These are phyloP conservation scores for Ochetophila trinervis DNA, from an alignment of 306 rosid species.

Conservation along the genomic window DNA sequence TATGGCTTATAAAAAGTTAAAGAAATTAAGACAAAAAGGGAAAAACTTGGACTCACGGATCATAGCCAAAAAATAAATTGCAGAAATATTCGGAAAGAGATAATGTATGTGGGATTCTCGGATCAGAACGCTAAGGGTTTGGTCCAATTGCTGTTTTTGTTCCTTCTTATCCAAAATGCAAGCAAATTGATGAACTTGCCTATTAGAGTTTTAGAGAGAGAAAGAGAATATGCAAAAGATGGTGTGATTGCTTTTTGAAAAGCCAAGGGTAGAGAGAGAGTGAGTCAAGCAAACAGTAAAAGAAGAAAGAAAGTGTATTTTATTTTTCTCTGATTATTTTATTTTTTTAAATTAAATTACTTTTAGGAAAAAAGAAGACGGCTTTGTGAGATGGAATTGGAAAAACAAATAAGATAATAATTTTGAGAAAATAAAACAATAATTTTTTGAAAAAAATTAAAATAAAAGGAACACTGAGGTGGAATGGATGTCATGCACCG, in stretches of 20 bases:
- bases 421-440: too few species aligned
- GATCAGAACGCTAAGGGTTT: conserved; percentile 44
- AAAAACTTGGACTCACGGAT: conserved; percentile 56
- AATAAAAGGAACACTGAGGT: conserved; percentile 6
- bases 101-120: conserved; percentile 34
- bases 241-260: conserved; percentile 48
- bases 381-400: not conserved
- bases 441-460: not conserved
- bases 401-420: too few species aligned
- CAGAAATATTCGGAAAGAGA: not conserved
- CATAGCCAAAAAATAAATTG: conserved; percentile 27
- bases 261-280: conserved; percentile 18
- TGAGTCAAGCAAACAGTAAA: conserved; percentile 7
- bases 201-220: conserved; percentile 6
- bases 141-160: not conserved
- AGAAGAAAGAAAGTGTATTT: conserved; percentile 13
- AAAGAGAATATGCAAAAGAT: conserved; percentile 34
- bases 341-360: not conserved
- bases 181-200: not conserved
- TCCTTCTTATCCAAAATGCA: conserved; percentile 30
- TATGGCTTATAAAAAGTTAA: conserved; percentile 18
- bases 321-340: not conserved
- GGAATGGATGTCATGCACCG: conserved; percentile 18
- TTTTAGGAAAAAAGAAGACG: too few species aligned
- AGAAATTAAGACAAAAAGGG: conserved; percentile 27